Conservation (phyloP, 306 rosid species). For the Rosa lucieae region DNA sequence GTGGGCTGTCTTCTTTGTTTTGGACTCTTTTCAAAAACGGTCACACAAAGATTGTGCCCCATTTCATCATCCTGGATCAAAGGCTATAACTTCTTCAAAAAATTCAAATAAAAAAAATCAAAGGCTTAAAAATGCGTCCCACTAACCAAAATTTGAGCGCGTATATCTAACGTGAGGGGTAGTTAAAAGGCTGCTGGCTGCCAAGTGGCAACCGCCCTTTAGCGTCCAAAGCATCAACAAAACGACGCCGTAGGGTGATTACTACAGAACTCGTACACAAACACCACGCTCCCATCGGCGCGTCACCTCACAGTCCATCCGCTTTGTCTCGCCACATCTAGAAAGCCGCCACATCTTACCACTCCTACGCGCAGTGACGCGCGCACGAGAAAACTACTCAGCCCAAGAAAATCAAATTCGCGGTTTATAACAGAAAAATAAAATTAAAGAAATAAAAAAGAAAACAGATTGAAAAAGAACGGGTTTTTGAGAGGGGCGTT, state of each 20-base stretch:
- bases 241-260: conserved; percentile 19
- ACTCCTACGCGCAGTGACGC: conserved; percentile 1
- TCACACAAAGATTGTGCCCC: not conserved
- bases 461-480: not conserved
- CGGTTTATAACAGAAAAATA: not conserved
- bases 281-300: conserved; percentile 19
- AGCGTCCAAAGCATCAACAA: not conserved
- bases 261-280: not conserved
- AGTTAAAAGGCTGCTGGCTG: not conserved
- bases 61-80: not conserved
- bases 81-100: not conserved
- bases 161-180: not conserved
- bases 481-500: conserved; percentile 19
- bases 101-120: too few species aligned
- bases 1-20: too few species aligned
- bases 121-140: too few species aligned
- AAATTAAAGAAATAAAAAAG: not conserved
- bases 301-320: not conserved
- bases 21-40: too few species aligned
- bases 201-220: not conserved
- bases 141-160: not conserved
- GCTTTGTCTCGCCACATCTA: not conserved
- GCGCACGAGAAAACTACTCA: not conserved
- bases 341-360: conserved; percentile 4
- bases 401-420: not conserved